Evolutionary conservation across 73 alveolate genomes (phyloP), one percentile per base, ranked within the genome.

Genomic region (Paramecium sexaurelia): DNA sequence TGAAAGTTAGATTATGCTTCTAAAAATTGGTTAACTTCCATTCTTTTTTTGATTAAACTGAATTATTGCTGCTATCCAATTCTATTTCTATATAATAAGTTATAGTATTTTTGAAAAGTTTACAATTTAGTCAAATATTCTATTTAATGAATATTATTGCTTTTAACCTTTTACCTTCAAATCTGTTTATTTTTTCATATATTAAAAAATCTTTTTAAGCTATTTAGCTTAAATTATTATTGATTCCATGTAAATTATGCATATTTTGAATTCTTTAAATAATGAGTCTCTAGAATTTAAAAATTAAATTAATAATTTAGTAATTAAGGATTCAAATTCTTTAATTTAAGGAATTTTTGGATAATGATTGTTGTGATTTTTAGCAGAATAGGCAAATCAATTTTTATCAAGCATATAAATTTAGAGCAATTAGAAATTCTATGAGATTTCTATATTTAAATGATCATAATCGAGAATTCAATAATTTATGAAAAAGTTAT

Each of bases 381-480:
- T 33, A 20, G 87, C 87, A 73, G 36, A 35, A 32, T 33, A 33
- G 32, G 45, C 87, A 73, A 15, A 73, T 73, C 6, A 73, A n/a
- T 32, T 66, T 27, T 13, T 66, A 11, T 9, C 35, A 61, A 13
- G 32, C 15, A 37, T 66, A 73, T 20, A 33, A 61, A 22, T 73
- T 73, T 9, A 13, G 7, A 41, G 87, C 17, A 37, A 61, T 33
- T n/a, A 73, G 26, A 35, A 73, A 73, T 73, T 73, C 61, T 20
- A 73, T 35, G 15, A 66, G 87, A 24, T 73, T 73, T 35, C 45
- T 73, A 32, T 73, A 73, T 41, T 73, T 73, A 35, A 61, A 73
- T 17, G 19, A 26, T 29, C 87, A 73, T 35, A 32, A 35, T 73
- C 45, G 39, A 66, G n/a, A 19, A 73, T 73, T 32, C 87, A 35